Evolutionary conservation across 495 filamentous ascomycete genomes (phyloP).

Genomic region (Trichoderma orchidacearum): DNA sequence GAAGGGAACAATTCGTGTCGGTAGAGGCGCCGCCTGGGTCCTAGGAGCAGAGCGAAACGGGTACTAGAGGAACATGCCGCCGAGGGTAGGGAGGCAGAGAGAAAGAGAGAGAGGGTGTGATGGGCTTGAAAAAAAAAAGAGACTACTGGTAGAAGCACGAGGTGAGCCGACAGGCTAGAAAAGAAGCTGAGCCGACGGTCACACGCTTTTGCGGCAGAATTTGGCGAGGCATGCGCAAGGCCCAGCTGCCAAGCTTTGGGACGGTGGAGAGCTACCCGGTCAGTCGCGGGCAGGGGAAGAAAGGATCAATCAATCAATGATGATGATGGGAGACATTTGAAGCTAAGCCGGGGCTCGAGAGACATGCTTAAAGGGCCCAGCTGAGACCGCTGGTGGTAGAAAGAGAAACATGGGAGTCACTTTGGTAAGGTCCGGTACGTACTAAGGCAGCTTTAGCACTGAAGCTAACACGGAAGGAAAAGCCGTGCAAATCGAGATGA

Average conservation of each 20-base stretch:
- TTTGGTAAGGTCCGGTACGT: no score
- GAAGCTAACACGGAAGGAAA: no score
- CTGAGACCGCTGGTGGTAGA: no score
- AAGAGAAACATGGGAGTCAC: no score
- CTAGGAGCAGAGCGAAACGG: background rate
- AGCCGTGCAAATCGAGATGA: no score
- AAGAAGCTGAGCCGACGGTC: background rate
- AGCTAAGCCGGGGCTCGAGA: no score
- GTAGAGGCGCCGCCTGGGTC: background rate
- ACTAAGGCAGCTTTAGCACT: no score
- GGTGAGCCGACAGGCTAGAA: background rate
- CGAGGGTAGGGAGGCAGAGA: background rate
- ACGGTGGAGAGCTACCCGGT: background rate
- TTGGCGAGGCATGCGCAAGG: background rate
- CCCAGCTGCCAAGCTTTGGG: background rate
- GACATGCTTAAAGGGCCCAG: no score
- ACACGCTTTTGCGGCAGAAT: background rate
- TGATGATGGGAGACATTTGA: no score
- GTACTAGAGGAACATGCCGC: background rate
- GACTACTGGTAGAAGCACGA: background rate
- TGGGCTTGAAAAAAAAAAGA: background rate
- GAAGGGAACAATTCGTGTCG: background rate
- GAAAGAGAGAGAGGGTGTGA: background rate
- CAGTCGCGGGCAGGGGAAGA: no score
- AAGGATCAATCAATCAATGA: no score